Evolutionary conservation across 495 filamentous ascomycete genomes (phyloP).

Genomic region (Aspergillus coremiiformis): DNA sequence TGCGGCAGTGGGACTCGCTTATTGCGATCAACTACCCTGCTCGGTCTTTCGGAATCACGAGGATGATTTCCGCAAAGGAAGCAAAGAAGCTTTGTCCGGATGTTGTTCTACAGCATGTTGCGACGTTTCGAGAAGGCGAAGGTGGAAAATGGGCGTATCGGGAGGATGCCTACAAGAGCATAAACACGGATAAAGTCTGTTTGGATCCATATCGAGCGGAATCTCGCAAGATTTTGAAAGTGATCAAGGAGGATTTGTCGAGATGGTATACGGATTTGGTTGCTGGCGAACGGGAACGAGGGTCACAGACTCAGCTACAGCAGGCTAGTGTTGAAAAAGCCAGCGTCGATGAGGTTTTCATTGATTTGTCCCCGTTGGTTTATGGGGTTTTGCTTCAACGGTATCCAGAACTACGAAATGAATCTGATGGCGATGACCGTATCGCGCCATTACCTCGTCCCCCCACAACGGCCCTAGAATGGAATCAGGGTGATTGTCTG

Average conservation of each 20-base stretch:
- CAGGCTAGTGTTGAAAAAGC: slow-evolving; percentile 73
- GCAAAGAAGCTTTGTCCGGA: slow-evolving; percentile 85
- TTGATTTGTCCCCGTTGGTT: slow-evolving; percentile 80
- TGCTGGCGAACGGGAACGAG: slow-evolving; percentile 7
- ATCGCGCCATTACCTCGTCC: slow-evolving; percentile 65
- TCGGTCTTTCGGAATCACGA: slow-evolving; percentile 64
- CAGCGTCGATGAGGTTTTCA: slow-evolving; percentile 83
- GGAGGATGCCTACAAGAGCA: slow-evolving; percentile 64
- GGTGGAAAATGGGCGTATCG: slow-evolving; percentile 80
- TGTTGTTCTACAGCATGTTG: slow-evolving; percentile 83
- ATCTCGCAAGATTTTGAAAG: slow-evolving; percentile 70
- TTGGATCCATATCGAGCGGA: slow-evolving; percentile 87
- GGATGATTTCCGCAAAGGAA: slow-evolving; percentile 67
- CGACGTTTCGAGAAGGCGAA: slow-evolving; percentile 89
- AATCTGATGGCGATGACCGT: slow-evolving; percentile 62
- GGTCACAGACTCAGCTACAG: slow-evolving; percentile 47
- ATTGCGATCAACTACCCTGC: slow-evolving; percentile 97
- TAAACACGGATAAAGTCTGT: slow-evolving; percentile 84
- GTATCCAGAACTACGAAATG: slow-evolving; percentile 64
- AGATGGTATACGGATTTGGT: slow-evolving; percentile 22
- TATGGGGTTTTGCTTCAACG: slow-evolving; percentile 66
- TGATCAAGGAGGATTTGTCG: slow-evolving; percentile 67
- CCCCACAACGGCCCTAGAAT: slow-evolving; percentile 67
- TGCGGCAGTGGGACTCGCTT: slow-evolving; percentile 73
- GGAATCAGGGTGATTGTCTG: slow-evolving; percentile 66